Evolutionary conservation across 768 basidiomycete species (phyloP).

Genomic region (Mycena olivaceomarginata): DNA sequence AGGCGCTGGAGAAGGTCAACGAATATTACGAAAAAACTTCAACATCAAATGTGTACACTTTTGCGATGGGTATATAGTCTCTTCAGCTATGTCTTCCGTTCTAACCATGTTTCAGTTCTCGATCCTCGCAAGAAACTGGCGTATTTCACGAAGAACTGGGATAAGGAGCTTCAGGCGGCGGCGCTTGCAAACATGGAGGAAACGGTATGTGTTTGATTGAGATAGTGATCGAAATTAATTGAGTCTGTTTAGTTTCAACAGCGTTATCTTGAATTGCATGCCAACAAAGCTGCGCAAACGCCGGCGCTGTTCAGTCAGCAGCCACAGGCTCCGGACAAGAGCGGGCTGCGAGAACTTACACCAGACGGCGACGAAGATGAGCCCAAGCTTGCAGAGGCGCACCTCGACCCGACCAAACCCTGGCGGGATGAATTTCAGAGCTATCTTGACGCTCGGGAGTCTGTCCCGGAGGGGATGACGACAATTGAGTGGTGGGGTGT

Average conservation of each 20-base stretch:
- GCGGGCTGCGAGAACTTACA: background rate
- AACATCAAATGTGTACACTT: slow-evolving; percentile 50
- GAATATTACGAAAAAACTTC: slow-evolving; percentile 52
- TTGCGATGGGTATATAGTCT: slow-evolving; percentile 46
- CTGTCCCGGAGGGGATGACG: background rate
- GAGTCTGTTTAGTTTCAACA: background rate
- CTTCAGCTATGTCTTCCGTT: background rate
- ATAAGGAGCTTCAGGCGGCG: background rate
- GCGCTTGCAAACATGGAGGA: background rate
- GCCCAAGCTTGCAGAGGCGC: background rate
- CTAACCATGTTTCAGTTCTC: background rate
- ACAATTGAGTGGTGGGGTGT: slow-evolving; percentile 8
- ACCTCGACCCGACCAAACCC: background rate
- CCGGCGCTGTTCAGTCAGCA: too few species aligned
- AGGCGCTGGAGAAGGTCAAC: slow-evolving; percentile 46
- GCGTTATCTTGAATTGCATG: background rate
- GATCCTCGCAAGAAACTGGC: background rate
- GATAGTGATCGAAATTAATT: background rate
- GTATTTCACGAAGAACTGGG: background rate
- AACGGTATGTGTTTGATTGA: background rate
- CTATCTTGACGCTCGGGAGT: background rate
- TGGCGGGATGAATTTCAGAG: slow-evolving; percentile 10
- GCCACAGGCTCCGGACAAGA: too few species aligned
- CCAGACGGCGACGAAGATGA: background rate
- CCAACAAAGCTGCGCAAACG: background rate